Evolutionary conservation across 306 rosid species (phyloP), one percentile per base, ranked within the genome.

Genomic region (Cicer yamashitae): DNA sequence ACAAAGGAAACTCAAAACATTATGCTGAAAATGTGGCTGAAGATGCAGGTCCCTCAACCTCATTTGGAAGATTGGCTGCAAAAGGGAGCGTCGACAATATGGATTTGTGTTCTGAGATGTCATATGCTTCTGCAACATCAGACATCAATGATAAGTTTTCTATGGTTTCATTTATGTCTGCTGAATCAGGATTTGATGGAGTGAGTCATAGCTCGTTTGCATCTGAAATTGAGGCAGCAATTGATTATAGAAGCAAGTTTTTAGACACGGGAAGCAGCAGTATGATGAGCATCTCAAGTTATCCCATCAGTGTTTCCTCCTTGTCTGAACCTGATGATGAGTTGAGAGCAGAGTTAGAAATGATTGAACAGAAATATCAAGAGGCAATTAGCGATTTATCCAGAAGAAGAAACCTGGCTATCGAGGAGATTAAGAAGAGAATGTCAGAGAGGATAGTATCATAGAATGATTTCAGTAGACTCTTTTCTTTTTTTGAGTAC

Each of bases 331-430:
- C 3, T 17, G 84, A 80, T 10, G 82, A 75, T 50, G 88, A 86
- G 70, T 75, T 88, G 62, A 77, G 59, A 80, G 7, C 9, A 73
- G 87, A 86, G 77, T 57, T 88, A 69, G 84, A 82, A 69, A 52
- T 40, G 76, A 88, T 88, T 39, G 92, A 88, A 69, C 83, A 78
- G 30, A 77, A 78, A 52, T 86, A 77, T 64, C 75, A 68, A 44
- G 82, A 80, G 17, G 87, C 82, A 44, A 58, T 86, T 7, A 80
- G 75, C 71, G 88, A 82, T 40, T 76, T 83, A 40, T 86, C 71
- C 11, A 70, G 22, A 34, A 78, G 47, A 81, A 86, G 75, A 75
- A 9, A 66, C 7, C 64, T 71, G 56, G 88, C 93, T 51, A 82
- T 86, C 73, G 41, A 74, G 80, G 86, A 88, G 50, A 61, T 74